A percentile compares a stretch with the other conserved stretches of the same genome.
Evolutionary conservation across 352 stramenopile species (phyloP).

Genomic region (Pythium utonaiense): DNA sequence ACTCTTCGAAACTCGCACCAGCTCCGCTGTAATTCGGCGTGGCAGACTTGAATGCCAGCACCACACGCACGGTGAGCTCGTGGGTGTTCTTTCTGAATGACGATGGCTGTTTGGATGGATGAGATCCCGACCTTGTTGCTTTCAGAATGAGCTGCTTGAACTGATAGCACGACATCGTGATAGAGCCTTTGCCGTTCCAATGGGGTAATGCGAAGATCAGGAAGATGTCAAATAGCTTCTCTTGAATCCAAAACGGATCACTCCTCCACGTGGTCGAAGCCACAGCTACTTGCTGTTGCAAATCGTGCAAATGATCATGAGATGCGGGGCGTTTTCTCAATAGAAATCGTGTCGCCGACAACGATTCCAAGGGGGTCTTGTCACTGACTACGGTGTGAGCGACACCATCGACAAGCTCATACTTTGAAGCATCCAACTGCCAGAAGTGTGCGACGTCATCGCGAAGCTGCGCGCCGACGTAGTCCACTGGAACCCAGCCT

Average conservation of each 20-base stretch:
- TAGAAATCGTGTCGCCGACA: conserved; percentile 8
- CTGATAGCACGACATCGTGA: conserved; percentile 55
- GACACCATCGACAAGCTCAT: conserved; percentile 33
- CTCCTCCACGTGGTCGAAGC: neutral
- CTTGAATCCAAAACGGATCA: conserved; percentile 55
- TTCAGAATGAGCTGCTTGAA: conserved; percentile 63
- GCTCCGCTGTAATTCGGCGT: conserved; percentile 20
- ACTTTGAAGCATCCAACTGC: conserved; percentile 38
- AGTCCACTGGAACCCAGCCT: conserved; percentile 52
- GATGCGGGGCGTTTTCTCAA: neutral
- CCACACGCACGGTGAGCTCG: conserved; percentile 39
- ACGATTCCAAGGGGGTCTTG: conserved; percentile 23
- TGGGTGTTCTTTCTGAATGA: conserved; percentile 28
- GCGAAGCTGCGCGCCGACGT: conserved; percentile 37
- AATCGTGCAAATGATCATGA: no score
- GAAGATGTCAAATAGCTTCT: conserved; percentile 66
- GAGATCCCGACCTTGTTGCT: conserved; percentile 12
- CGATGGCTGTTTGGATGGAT: conserved; percentile 8
- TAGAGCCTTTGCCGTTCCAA: conserved; percentile 28
- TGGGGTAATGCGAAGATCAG: conserved; percentile 57
- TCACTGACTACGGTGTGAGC: conserved; percentile 23
- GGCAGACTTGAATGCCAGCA: conserved; percentile 34
- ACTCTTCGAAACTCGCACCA: conserved; percentile 47
- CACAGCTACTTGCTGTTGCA: neutral
- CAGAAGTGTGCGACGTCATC: conserved; percentile 47